A percentile compares a stretch with the other conserved stretches of the same genome.
Evolutionary conservation across 2,329 filamentous ascomycete genomes (phyloP).

Genomic region (Leptosphaerulina australis): DNA sequence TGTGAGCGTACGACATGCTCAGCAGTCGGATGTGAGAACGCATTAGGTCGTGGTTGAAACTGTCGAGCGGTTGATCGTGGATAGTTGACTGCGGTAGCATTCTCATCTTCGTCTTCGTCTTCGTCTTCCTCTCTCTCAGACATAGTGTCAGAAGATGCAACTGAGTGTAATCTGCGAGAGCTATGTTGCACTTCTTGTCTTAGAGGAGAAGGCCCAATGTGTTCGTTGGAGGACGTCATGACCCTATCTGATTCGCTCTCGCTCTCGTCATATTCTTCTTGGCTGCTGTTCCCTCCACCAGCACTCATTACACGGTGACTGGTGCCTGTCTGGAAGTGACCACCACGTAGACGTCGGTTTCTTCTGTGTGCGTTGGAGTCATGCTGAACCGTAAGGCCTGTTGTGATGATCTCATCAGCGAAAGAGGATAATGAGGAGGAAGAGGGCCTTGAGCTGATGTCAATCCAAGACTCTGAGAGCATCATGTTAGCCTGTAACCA

Average conservation of each 20-base stretch:
- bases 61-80: slow-evolving; percentile 57
- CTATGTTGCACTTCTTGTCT: slow-evolving; percentile 38
- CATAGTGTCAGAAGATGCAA: slow-evolving; percentile 47
- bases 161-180: slow-evolving; percentile 36
- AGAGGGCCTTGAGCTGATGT: slow-evolving; percentile 89
- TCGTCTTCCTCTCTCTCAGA: slow-evolving; percentile 46
- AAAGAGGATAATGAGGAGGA: slow-evolving; percentile 87
- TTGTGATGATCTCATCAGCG: slow-evolving; percentile 89
- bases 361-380: slow-evolving; percentile 68
- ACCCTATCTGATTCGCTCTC: slow-evolving; percentile 84
- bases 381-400: slow-evolving; percentile 77
- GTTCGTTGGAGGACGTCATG: slow-evolving; percentile 68
- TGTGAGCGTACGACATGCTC: slow-evolving; percentile 46
- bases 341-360: slow-evolving; percentile 52
- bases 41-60: slow-evolving; percentile 90
- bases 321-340: slow-evolving; percentile 43
- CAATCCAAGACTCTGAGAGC: slow-evolving; percentile 89
- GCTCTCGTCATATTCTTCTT: slow-evolving; percentile 93
- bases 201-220: slow-evolving; percentile 50
- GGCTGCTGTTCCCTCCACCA: slow-evolving; percentile 72
- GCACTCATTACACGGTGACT: slow-evolving; percentile 52
- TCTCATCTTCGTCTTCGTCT: slow-evolving; percentile 72
- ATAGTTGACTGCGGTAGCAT: slow-evolving; percentile 79
- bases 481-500: slow-evolving; percentile 21
- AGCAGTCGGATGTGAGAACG: slow-evolving; percentile 81